Conservation (phyloP, 169 alveolate species). For the Cryptosporidium ubiquitum region DNA sequence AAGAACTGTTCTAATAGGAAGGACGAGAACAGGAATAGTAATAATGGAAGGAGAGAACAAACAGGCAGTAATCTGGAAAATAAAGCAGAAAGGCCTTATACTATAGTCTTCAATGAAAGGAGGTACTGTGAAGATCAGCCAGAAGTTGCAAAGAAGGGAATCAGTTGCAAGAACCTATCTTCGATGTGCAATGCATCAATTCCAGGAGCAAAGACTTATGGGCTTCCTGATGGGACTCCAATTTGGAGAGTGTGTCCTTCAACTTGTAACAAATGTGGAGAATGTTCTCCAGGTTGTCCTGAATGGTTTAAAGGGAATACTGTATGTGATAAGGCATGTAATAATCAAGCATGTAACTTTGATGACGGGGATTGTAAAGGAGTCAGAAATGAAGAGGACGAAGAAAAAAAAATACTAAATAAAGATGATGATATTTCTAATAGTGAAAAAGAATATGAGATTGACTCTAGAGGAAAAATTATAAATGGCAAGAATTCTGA, state of each 20-base stretch:
- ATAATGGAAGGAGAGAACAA: not conserved
- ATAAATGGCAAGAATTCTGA: not conserved
- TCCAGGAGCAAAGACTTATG: constrained; percentile 47
- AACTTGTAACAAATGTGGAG: constrained; percentile 77
- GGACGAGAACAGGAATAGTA: not conserved
- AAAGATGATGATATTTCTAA: not conserved
- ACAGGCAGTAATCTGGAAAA: not conserved
- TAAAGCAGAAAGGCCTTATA: constrained; percentile 3
- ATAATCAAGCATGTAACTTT: constrained; percentile 13
- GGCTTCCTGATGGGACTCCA: constrained; percentile 47
- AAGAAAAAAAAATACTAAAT: not conserved
- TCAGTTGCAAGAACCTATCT: constrained; percentile 65
- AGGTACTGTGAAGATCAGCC: constrained; percentile 67
- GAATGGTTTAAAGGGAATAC: constrained; percentile 56
- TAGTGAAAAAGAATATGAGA: not conserved
- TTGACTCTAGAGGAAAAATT: not conserved
- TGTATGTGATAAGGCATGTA: constrained; percentile 55
- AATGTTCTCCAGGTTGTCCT: constrained; percentile 56
- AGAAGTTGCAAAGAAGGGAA: constrained; percentile 43
- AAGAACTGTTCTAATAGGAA: not conserved
- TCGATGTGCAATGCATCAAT: constrained; percentile 44
- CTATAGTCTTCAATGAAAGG: constrained; percentile 13
- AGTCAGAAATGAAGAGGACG: not conserved
- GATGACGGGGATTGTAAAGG: constrained; percentile 46
- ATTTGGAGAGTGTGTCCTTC: constrained; percentile 76